A percentile compares a stretch with the other conserved stretches of the same genome.
Conservation (phyloP, 2,329 filamentous ascomycete genomes). For the Neocucurbitaria cava region DNA sequence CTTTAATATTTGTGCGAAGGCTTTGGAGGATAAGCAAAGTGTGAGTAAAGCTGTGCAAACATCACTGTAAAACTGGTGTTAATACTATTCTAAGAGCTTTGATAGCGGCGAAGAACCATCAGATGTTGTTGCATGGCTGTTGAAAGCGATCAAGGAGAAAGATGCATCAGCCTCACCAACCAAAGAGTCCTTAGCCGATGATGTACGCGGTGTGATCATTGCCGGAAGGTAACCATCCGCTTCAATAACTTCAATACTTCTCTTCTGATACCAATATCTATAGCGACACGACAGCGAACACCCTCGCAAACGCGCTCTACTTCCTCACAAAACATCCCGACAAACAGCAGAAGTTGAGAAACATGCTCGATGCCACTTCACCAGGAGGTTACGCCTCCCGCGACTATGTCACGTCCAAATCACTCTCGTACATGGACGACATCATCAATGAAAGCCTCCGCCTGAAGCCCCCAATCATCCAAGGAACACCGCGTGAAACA, state of each 20-base stretch:
- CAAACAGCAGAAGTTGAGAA: constrained; percentile 39
- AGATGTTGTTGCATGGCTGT: constrained; percentile 51
- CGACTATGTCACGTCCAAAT: constrained; percentile 38
- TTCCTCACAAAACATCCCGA: constrained; percentile 42
- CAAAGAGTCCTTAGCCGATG: constrained; percentile 38
- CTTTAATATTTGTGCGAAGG: constrained; percentile 35
- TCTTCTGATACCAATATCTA: neutral
- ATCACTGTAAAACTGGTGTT: neutral
- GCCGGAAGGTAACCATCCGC: constrained; percentile 36
- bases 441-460: constrained; percentile 47
- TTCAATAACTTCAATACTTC: neutral
- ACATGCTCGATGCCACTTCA: constrained; percentile 37
- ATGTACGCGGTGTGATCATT: constrained; percentile 44
- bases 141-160: constrained; percentile 49
- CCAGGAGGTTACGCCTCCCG: constrained; percentile 30
- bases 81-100: constrained; percentile 14
- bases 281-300: constrained; percentile 48
- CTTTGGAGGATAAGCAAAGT: constrained; percentile 43
- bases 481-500: constrained; percentile 48
- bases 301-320: constrained; percentile 40
- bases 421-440: constrained; percentile 41
- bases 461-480: constrained; percentile 48
- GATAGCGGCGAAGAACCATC: constrained; percentile 33
- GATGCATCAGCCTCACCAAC: constrained; percentile 45
- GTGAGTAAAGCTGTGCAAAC: constrained; percentile 17